Evolutionary conservation across 371 early-diverging fungal genomes (phyloP).

Genomic region (Capniomyces stellatus): DNA sequence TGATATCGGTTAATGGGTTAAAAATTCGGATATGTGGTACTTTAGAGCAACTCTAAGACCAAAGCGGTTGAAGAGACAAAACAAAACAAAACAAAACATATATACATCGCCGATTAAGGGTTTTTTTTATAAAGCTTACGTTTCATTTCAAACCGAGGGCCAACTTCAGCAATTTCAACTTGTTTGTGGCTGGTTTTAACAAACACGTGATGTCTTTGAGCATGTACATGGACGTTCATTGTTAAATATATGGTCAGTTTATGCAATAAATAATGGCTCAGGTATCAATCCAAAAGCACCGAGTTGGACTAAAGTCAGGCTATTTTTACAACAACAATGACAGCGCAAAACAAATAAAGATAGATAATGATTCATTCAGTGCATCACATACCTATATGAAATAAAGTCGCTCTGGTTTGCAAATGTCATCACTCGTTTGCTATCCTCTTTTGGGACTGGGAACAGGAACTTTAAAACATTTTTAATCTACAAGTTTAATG

Average conservation of each 20-base stretch:
- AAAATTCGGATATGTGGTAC: neutral
- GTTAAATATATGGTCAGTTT: neutral
- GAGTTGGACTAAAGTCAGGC: no score
- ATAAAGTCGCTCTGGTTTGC: constrained; percentile 90
- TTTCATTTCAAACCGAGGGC: constrained; percentile 95
- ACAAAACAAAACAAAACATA: no score
- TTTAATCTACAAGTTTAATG: constrained; percentile 53
- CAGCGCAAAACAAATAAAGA: no score
- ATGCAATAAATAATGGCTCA: neutral
- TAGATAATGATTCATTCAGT: neutral
- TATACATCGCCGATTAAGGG: no score
- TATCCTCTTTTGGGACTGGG: constrained; percentile 92
- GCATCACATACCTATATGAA: constrained; percentile 52
- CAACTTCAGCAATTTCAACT: constrained; percentile 88
- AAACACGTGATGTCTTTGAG: constrained; percentile 74
- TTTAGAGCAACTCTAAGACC: neutral
- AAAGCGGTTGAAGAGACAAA: constrained; percentile 6
- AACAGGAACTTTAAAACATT: constrained; percentile 89
- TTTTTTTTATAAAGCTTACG: no score
- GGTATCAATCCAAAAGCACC: neutral
- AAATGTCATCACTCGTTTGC: constrained; percentile 93
- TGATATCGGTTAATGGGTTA: no score
- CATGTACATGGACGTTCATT: neutral
- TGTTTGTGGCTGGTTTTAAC: constrained; percentile 68
- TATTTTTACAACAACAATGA: no score